These are phyloP conservation scores for Adiantum capillusveneris DNA, from an alignment of 75 land plant genomes.

Conservation along the genomic window DNA sequence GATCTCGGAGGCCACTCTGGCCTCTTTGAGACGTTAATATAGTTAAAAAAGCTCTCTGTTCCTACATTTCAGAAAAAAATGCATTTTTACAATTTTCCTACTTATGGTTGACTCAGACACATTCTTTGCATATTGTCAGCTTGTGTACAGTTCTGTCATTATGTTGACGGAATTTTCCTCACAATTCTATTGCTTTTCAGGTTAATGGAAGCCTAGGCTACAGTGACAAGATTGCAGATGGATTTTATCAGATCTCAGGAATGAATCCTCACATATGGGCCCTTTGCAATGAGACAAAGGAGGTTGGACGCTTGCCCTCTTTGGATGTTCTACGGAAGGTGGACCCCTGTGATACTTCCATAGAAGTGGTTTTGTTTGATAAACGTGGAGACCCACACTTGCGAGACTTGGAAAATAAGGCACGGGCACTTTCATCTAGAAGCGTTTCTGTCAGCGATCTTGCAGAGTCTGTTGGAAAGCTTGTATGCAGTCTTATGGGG, in stretches of 20 bases:
- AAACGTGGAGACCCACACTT: slow-evolving; percentile 43
- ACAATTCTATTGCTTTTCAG: slow-evolving; percentile 31
- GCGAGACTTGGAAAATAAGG: slow-evolving; percentile 46
- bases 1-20: no score
- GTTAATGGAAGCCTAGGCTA: slow-evolving; percentile 80
- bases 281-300: slow-evolving; percentile 57
- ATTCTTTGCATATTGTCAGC: no score
- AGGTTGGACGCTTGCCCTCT: slow-evolving; percentile 62
- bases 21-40: no score
- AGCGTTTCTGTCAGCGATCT: slow-evolving; percentile 38
- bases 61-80: no score
- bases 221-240: slow-evolving; percentile 70
- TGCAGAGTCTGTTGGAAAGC: slow-evolving; percentile 68
- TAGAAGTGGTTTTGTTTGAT: slow-evolving; percentile 65
- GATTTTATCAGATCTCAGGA: slow-evolving; percentile 71
- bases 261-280: slow-evolving; percentile 83
- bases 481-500: slow-evolving; percentile 76
- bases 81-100: no score
- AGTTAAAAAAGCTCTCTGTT: no score
- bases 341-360: slow-evolving; percentile 29
- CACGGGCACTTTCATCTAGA: slow-evolving; percentile 29
- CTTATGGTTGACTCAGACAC: no score
- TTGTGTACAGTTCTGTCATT: no score
- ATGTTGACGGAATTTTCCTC: no score
- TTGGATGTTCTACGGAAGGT: slow-evolving; percentile 58